Conservation (phyloP, 805 yeast genomes). For the Sugiyamaella qingdaonensis region DNA sequence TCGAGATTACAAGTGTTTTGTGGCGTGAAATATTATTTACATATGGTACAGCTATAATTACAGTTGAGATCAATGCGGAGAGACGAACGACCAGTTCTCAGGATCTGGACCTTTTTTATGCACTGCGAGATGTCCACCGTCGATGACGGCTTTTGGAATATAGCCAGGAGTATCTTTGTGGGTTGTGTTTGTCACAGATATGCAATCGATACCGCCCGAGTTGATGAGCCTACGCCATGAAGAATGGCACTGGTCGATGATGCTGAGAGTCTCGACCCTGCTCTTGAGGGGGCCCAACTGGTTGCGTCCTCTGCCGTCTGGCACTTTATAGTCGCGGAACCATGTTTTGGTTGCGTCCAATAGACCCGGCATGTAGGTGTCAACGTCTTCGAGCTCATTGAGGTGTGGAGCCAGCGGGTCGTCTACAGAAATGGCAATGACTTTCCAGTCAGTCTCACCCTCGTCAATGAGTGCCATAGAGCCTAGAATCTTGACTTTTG, state of each 20-base stretch:
- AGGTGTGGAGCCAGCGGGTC: slow-evolving; percentile 63
- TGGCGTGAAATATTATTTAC: no score
- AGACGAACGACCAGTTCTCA: slow-evolving; percentile 11
- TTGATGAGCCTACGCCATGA: slow-evolving; percentile 65
- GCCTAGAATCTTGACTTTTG: slow-evolving; percentile 89
- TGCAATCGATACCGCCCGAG: slow-evolving; percentile 53
- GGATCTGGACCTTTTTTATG: slow-evolving; percentile 6
- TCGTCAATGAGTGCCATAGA: slow-evolving; percentile 94
- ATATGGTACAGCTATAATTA: no score
- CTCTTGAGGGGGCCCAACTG: slow-evolving; percentile 64
- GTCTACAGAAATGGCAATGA: slow-evolving; percentile 61
- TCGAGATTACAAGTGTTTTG: no score
- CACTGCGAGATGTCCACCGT: neutral
- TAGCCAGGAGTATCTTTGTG: slow-evolving; percentile 52
- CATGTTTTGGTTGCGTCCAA: slow-evolving; percentile 65
- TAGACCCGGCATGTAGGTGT: slow-evolving; percentile 63
- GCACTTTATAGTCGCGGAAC: slow-evolving; percentile 81
- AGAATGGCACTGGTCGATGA: slow-evolving; percentile 59
- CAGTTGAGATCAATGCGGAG: neutral
- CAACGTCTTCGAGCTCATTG: slow-evolving; percentile 64
- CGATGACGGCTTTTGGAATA: slow-evolving; percentile 26
- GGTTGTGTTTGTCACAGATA: slow-evolving; percentile 48
- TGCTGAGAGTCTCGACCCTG: slow-evolving; percentile 53
- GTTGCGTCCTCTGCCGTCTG: slow-evolving; percentile 75
- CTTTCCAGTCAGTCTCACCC: slow-evolving; percentile 96